phyloP scores from a whole-genome alignment of 1,139 yeast species.

The Pichia inconspicua region DNA sequence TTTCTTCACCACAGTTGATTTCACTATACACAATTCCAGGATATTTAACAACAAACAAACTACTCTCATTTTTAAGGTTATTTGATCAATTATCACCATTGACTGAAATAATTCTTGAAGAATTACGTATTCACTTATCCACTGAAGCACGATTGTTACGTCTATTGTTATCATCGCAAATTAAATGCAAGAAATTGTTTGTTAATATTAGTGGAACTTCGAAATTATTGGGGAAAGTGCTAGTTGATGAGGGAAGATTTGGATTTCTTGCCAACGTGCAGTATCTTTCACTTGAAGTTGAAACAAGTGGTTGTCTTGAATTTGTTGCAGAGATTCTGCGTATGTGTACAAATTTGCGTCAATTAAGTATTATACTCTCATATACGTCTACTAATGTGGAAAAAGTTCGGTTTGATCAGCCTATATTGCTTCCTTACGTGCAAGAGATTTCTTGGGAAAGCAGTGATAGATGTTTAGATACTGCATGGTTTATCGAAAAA shows the following conservation, averaged over 20 bases:
- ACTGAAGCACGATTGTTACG: constrained; percentile 1
- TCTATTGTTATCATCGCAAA: constrained; percentile 3
- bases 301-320: background rate
- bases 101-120: constrained; percentile 1
- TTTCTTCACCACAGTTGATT: constrained; percentile 10
- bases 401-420: background rate
- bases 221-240: background rate
- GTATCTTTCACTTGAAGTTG: too few relatives aligned
- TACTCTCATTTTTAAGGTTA: constrained; percentile 6
- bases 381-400: background rate
- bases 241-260: background rate
- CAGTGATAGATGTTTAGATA: background rate
- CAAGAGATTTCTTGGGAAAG: background rate
- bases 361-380: too few relatives aligned
- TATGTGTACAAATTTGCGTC: background rate
- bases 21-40: constrained; percentile 4
- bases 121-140: constrained; percentile 1
- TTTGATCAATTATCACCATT: constrained; percentile 10
- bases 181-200: background rate
- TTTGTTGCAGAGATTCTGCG: background rate
- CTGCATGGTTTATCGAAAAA: background rate
- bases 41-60: background rate
- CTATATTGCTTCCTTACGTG: background rate
- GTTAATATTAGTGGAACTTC: background rate
- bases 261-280: background rate